Evolutionary conservation across 257 asterid species (phyloP), one percentile per base, ranked within the genome.

Genomic region (Scutellaria minor): DNA sequence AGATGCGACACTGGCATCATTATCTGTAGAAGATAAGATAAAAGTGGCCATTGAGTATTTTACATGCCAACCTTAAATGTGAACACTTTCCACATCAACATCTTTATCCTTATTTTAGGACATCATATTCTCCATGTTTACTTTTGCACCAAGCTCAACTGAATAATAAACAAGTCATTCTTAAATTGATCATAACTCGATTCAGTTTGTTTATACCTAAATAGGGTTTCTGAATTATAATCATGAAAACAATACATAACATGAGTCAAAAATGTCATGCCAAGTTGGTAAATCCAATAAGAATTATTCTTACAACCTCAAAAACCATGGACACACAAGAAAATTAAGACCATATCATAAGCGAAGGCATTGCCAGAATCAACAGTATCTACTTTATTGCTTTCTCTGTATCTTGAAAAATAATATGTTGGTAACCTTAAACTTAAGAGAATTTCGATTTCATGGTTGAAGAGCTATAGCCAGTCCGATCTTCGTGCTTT

Each of bases 391-490:
- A 63, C 69, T 71, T 86, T 84, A 76, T 82, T 82, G 58, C 80
- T 77, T 68, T 60, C 74, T 72, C 81, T 20, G 68, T 69, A 69
- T 63, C 77, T 58, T 61, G 39, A 46, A 10, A 45, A 57, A 42
- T 7, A 40, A 41, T 58, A 72, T 27, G 48, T 14, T 31, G 9
- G 20, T 58, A 18, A 54, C 48, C 55, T 61, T 50, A 27, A 60
- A 37, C 14, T 66, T 15, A n/a, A 24, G 14, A 13, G 35, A 58
- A 63, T 7, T 70, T 22, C n/a, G 1, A 10, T 67, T 64, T 93
- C 93, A 94, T 27, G 99, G 97, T 77, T 90, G 92, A 62, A 95
- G 96, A 56, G 96, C 98, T 12, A 95, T 73, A 58, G 97, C 93
- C 79, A 95, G 65, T 42, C 99, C 99, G 4, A 95, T 71, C 81